Conservation (phyloP, 768 basidiomycete genomes). For the Xerocomellus chrysenteron region DNA sequence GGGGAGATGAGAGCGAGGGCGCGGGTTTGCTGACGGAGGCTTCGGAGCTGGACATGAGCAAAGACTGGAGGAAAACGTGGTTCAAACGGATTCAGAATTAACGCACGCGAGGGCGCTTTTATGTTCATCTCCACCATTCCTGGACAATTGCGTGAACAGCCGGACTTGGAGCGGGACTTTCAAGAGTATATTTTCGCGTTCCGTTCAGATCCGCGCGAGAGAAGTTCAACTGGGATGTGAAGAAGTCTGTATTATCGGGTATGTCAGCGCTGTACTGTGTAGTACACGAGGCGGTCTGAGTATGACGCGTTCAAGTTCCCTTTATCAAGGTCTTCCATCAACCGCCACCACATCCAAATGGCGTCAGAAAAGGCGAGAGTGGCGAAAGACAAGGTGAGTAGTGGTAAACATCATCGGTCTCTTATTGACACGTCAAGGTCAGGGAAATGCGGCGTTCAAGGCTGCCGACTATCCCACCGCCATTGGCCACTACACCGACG, state of each 20-base stretch:
- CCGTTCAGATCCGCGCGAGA: constrained; percentile 1
- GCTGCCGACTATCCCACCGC: constrained; percentile 73
- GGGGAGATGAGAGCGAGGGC: constrained; percentile 45
- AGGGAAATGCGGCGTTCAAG: constrained; percentile 92
- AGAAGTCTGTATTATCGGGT: neutral
- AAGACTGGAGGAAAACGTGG: neutral
- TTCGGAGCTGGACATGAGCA: constrained; percentile 25
- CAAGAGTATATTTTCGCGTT: neutral
- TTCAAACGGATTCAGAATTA: neutral
- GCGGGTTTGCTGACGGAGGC: constrained; percentile 62
- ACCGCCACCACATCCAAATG: constrained; percentile 24
- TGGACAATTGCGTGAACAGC: constrained; percentile 1
- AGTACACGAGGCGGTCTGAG: too few relatives aligned
- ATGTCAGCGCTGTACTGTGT: neutral
- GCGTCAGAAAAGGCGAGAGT: constrained; percentile 35
- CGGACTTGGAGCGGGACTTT: neutral
- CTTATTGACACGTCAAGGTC: neutral
- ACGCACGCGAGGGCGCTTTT: constrained; percentile 29
- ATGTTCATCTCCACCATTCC: constrained; percentile 3
- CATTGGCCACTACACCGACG: constrained; percentile 83
- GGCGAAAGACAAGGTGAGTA: constrained; percentile 34
- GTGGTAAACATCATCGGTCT: neutral
- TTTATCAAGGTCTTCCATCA: neutral
- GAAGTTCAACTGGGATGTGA: neutral
- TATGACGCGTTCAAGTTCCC: too few relatives aligned